Evolutionary conservation across 176 grass and related monocot species (phyloP), one percentile per base, ranked within the genome.

Genomic region (Paspalum notatum): DNA sequence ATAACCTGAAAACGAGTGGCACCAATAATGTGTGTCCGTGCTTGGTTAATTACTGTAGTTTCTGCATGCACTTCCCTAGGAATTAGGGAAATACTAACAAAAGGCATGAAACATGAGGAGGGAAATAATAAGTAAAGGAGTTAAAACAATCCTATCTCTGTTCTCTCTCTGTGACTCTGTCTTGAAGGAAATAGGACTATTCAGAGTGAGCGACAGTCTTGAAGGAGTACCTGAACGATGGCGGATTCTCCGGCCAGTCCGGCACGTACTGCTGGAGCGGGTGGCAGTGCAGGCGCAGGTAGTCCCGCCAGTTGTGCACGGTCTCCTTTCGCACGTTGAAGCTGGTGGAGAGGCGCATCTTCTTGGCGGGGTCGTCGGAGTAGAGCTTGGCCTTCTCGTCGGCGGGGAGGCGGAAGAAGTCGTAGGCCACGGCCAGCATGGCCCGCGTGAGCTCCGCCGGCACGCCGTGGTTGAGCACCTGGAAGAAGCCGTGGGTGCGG

Each of bases 221-320:
- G n/a, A n/a, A n/a, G n/a, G n/a, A n/a, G n/a, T n/a, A 97, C 95
- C 87, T 97, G 72, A 94, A 97, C 1, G 84, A 42, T 3, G 81
- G 55, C 0, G 92, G 95, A 3, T 85, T 94, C 8, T 74, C 43
- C 0, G 95, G 95, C 95, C 95, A 97, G 7, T 89, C 92, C 1
- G 68, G 83, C 12, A 85, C 87, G 68, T 89, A 97, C 10, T 87
- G 62, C 24, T 97, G 41, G 0, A 97, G 87, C 66, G 95, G 95
- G 38, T 97, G 57, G 87, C 95, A 97, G 84, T 97, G 95, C 44
- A 97, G 90, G 24, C 95, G 90, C 45, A 97, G 92, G 72, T 97
- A 97, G 64, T 97, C 95, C 40, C 95, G 86, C 95, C 95, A 97
- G 73, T 94, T 97, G 80, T 84, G 95, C 40, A 97, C 89, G 5